Base-by-base conservation (phyloP, 2,329 filamentous ascomycete genomes). In the Colletotrichum lupini region DNA sequence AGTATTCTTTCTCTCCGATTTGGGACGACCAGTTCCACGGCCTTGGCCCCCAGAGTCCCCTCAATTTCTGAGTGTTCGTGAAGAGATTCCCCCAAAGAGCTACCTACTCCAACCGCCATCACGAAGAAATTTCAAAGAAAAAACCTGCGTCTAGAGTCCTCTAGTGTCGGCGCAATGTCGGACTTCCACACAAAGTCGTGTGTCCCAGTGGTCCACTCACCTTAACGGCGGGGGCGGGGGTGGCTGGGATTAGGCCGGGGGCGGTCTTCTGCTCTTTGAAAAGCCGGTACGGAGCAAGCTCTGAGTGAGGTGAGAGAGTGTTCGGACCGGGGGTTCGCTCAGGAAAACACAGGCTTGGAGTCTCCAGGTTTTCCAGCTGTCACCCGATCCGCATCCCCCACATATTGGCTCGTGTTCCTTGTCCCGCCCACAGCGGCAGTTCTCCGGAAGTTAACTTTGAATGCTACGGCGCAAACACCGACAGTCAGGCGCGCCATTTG, bases 321-420 rank as follows among this genome's bases (percentile, higher is more conserved):
- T 55, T 24, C 9, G 61, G 30, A 63, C 28, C 9, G 46, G 59
- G 59, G 61, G 46, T 55, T 63, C 46, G 46, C 30, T 22, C 61
- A 42, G 16, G 16, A 65, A 26, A 28, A 57, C n/a, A 32, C 67
- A 71, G 67, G 62, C 52, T 28, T 66, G 35, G 35, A 56, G n/a
- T 66, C 71, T 71, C 71, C 71, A 70, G 60, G 60, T 73, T 70
- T 73, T 49, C 67, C 58, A 65, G 66, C 19, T 57, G 67, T 73
- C 71, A 73, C 67, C 67, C 56, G 55, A 73, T 70, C 60, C 60
- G 56, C 42, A 19, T 66, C 63, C 71, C 67, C 71, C 67, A 66
- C 71, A 66, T 37, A 28, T 28, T 37, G 35, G 16, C n/a, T 65
- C 35, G 42, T 57, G 2, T 63, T 49, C 53, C 65, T 28, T 63